Conservation (phyloP, 176 grass and related monocot genomes). For the Ensete glaucum region DNA sequence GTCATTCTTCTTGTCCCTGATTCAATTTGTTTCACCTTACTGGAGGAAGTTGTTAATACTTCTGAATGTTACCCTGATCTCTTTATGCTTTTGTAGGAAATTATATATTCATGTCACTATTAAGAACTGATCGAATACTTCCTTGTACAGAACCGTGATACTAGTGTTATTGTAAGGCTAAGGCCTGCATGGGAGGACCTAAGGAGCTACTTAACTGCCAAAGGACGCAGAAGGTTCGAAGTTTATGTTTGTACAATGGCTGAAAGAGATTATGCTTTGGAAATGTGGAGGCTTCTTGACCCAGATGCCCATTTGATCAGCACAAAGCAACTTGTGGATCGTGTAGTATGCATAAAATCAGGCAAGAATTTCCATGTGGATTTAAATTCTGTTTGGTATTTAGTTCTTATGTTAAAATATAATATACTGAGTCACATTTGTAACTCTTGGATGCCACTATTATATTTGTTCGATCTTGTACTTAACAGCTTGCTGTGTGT, state of each 20-base stretch:
- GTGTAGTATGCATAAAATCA: slow-evolving; percentile 78
- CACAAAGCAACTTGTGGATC: slow-evolving; percentile 54
- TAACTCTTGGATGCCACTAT: background rate
- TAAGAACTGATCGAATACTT: slow-evolving; percentile 14
- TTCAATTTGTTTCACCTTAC: background rate
- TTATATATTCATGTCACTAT: slow-evolving; percentile 2
- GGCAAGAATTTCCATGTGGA: slow-evolving; percentile 33
- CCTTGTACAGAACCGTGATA: slow-evolving; percentile 64
- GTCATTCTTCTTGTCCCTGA: background rate
- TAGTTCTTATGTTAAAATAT: background rate
- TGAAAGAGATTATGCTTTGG: slow-evolving; percentile 92
- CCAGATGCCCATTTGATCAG: slow-evolving; percentile 72
- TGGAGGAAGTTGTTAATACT: background rate
- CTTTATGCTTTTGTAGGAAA: background rate
- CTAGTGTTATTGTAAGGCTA: slow-evolving; percentile 97
- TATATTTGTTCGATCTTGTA: background rate
- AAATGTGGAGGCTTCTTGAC: slow-evolving; percentile 99
- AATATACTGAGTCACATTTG: background rate
- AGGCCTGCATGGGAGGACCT: slow-evolving; percentile 98
- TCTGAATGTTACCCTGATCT: slow-evolving; percentile 10
- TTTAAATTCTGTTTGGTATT: background rate
- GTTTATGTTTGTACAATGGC: slow-evolving; percentile 98
- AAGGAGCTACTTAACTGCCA: slow-evolving; percentile 89
- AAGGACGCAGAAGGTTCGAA: slow-evolving; percentile 92
- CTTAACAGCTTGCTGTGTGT: background rate